Percentiles rank a stretch among this genome's conserved stretches.
Evolutionary conservation across 2,329 filamentous ascomycete species (phyloP).

Genomic region (Penicillium sumatraense): DNA sequence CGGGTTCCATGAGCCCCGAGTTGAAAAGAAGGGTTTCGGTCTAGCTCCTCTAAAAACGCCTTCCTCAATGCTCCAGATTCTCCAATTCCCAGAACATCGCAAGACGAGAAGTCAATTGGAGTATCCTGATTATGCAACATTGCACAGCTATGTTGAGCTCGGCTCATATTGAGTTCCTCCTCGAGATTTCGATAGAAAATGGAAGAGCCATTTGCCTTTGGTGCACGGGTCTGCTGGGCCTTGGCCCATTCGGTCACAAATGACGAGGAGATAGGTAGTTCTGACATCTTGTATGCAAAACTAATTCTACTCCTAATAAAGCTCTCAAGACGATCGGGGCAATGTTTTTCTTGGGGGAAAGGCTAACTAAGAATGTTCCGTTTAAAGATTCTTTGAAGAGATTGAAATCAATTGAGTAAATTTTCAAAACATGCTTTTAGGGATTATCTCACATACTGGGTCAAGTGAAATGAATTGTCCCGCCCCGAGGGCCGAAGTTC

Average conservation of each 20-base stretch:
- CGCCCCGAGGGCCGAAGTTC: too few relatives aligned
- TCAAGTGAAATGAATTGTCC: too few relatives aligned
- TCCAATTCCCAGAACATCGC: neutral
- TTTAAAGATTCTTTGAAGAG: too few relatives aligned
- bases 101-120: neutral
- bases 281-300: too few relatives aligned
- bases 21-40: slow-evolving; percentile 29
- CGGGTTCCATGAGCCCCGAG: slow-evolving; percentile 52
- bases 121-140: neutral
- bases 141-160: neutral
- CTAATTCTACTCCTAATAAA: too few relatives aligned
- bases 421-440: too few relatives aligned
- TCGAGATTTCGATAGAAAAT: neutral
- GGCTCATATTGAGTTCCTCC: neutral
- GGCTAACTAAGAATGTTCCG: too few relatives aligned
- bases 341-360: too few relatives aligned
- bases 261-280: neutral
- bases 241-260: neutral
- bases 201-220: neutral
- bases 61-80: slow-evolving; percentile 38
- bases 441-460: too few relatives aligned
- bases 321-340: too few relatives aligned
- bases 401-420: too few relatives aligned
- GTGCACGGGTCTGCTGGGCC: neutral
- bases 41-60: slow-evolving; percentile 49